A percentile compares a stretch with the other conserved stretches of the same genome.
Evolutionary conservation across 2,329 filamentous ascomycete species (phyloP).

Genomic region (Hirsutella minnesotensis): DNA sequence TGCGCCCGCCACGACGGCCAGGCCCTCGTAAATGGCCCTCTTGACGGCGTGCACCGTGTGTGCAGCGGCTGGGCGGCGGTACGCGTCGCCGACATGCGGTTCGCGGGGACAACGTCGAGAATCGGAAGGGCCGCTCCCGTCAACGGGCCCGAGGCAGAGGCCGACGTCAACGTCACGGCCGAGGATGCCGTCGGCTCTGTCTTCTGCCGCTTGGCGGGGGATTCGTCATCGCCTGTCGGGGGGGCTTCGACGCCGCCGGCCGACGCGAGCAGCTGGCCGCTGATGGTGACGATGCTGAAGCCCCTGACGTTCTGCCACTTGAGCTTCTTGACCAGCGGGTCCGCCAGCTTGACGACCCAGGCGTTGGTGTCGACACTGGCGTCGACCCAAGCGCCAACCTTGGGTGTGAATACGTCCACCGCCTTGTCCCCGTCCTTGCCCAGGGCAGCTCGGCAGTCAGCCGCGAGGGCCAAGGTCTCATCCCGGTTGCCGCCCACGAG

Average conservation of each 20-base stretch:
- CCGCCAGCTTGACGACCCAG: slow-evolving; percentile 87
- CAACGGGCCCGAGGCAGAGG: slow-evolving; percentile 10
- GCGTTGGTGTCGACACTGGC: slow-evolving; percentile 96
- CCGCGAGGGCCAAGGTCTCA: slow-evolving; percentile 69
- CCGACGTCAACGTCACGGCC: background rate
- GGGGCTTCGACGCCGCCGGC: slow-evolving; percentile 9
- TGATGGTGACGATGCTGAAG: slow-evolving; percentile 84
- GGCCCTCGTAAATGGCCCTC: slow-evolving; percentile 81
- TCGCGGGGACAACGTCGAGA: slow-evolving; percentile 42
- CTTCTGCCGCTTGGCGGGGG: slow-evolving; percentile 37
- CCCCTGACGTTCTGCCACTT: slow-evolving; percentile 92
- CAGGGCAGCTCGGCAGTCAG: slow-evolving; percentile 63
- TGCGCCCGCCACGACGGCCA: slow-evolving; percentile 77
- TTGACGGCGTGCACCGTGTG: slow-evolving; percentile 78
- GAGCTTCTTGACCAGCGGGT: slow-evolving; percentile 71
- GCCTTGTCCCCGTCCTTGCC: slow-evolving; percentile 34
- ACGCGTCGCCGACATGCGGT: slow-evolving; percentile 59
- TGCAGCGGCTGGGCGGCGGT: slow-evolving; percentile 80
- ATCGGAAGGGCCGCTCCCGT: slow-evolving; percentile 28
- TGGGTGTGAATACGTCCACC: slow-evolving; percentile 71
- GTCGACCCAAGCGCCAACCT: slow-evolving; percentile 62
- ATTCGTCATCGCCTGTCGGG: slow-evolving; percentile 27
- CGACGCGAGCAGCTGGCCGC: slow-evolving; percentile 47
- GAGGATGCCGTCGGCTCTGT: slow-evolving; percentile 18
- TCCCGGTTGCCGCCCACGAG: slow-evolving; percentile 70